Evolutionary conservation across 1,284 basidiomycete species (phyloP).

Genomic region (Puccinia hordei): DNA sequence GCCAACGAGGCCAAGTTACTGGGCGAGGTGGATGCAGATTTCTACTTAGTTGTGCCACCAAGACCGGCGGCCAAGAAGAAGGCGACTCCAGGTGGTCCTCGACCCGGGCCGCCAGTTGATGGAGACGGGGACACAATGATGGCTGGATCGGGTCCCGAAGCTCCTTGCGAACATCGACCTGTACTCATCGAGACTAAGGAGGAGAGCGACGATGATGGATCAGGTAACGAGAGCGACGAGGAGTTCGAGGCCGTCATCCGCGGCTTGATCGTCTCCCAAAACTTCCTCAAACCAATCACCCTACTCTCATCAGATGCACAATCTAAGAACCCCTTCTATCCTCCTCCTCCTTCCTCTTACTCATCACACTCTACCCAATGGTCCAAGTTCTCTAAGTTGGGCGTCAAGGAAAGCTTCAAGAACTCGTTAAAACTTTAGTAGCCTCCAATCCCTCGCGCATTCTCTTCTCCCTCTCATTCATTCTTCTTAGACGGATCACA

Average conservation of each 20-base stretch:
- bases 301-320: neutral
- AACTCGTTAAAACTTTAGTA: slow-evolving; percentile 21
- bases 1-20: slow-evolving; percentile 37
- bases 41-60: slow-evolving; percentile 21
- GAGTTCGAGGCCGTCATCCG: slow-evolving; percentile 33
- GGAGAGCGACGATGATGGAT: neutral
- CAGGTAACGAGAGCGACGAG: slow-evolving; percentile 20
- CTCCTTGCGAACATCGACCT: neutral
- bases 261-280: slow-evolving; percentile 28
- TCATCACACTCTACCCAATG: slow-evolving; percentile 8
- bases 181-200: neutral
- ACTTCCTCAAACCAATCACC: neutral
- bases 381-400: slow-evolving; percentile 42
- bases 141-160: neutral
- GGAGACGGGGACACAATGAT: slow-evolving; percentile 23
- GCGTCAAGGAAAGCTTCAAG: slow-evolving; percentile 34
- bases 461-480: neutral
- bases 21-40: slow-evolving; percentile 41
- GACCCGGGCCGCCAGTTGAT: neutral
- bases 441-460: neutral
- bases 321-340: neutral
- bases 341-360: neutral
- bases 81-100: neutral
- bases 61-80: neutral
- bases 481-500: neutral